Evolutionary conservation across 345 rosid species (phyloP), one percentile per base, ranked within the genome.

Genomic region (Anacardium occidentale): DNA sequence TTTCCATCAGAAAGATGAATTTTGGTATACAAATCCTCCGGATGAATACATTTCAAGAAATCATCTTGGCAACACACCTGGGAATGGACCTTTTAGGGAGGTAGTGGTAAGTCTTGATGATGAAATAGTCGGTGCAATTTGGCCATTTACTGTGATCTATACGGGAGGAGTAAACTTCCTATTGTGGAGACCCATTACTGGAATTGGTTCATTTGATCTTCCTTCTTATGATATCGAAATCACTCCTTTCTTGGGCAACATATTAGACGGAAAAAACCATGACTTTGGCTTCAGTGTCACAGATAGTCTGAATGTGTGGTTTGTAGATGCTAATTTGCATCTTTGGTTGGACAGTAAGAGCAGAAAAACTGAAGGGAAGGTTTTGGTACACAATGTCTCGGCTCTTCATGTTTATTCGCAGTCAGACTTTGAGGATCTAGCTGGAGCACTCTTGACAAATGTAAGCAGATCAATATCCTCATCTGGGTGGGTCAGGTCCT

Each of bases 21-120:
- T 84, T 78, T 94, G 98, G 98, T 90, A 83, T 74, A 72, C 77
- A 13, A 91, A 91, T 74, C 79, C 68, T 72, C 96, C 93, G 0
- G 87, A 88, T 76, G 96, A 94, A 32, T 94, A 77, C 60, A 78
- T 94, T 66, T 64, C 69, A 32, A 91, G 90, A 0, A 94, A 94
- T 48, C 83, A 84, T 73, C 80, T 91, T n/a, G n/a, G n/a, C n/a
- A n/a, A n/a, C n/a, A n/a, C n/a, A n/a, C n/a, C n/a, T n/a, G 98
- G 97, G 24, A 94, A 94, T 77, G 97, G 98, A 52, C 96, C 98
- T 59, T 94, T 94, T 71, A 83, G 98, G 76, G 98, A 94, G 82
- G 97, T 90, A 69, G 71, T 90, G 71, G 86, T 94, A 48, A 86
- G 78, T 66, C 85, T 94, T 21, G 97, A 94, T 62, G 93, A 85